Base-by-base conservation (phyloP, 2,329 filamentous ascomycete species). In the Scedosporium apiospermum region DNA sequence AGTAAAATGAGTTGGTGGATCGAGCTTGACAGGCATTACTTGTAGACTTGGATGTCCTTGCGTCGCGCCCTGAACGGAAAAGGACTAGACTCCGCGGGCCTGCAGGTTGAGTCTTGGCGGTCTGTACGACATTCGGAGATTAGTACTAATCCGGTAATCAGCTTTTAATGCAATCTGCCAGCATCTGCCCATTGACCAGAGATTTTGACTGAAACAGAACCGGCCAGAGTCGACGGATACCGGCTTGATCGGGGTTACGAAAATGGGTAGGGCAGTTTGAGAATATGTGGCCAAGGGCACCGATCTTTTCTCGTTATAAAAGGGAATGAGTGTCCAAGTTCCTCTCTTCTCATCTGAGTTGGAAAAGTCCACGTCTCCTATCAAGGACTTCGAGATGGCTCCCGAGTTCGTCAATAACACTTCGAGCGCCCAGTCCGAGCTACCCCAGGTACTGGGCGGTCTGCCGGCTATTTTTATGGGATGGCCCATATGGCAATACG, bases 81-180 rank as follows among this genome's bases (percentile, higher is more conserved):
- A 69, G 68, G 70, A 70, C 69, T 72, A 73, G 69, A 67, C 70
- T 68, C 71, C 70, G 71, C 64, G 58, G 21, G 3, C 63, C 18
- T 18, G 34, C 58, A 63, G 53, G 34, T 34, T 57, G 16, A 41
- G 59, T n/a, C 53, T 53, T 63, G 26, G 63, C 41, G 57, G 26
- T 44, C 64, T 10, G 10, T 41, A 34, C 14, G 7, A 41, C 60
- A 53, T 60, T 67, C 73, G 73, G 73, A 72, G 72, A 71, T 70
- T 75, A 75, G 67, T 66, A 64, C 66, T 62, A 61, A 62, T 71
- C 62, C 14, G 65, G 69, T 46, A 60, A 60, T 55, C 21, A 53
- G 34, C 49, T 30, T 38, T 57, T 51, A 4, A 51, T 51, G n/a
- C 46, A 38, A 38, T 38, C 34, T 38, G 34, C 34, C 34, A 3